Percentiles rank a stretch among this genome's conserved stretches.
phyloP scores from a whole-genome alignment of 2,329 filamentous ascomycete species.

The Didymella arachidicola region DNA sequence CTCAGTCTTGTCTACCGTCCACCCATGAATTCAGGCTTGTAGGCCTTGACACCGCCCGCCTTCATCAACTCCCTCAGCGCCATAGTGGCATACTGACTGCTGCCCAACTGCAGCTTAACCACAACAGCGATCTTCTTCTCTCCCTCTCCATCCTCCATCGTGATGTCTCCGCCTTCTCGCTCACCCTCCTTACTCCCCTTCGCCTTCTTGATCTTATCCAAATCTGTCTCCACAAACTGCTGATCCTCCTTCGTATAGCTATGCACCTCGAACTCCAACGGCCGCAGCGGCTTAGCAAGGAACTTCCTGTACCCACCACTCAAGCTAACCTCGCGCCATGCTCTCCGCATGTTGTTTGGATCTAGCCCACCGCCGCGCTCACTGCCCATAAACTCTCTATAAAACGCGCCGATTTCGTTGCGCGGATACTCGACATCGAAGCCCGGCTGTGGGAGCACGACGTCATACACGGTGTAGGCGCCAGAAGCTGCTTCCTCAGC shows the following conservation, averaged over 20 bases:
- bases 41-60: conserved; percentile 66
- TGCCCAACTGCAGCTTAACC: conserved; percentile 77
- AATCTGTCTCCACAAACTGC: conserved; percentile 88
- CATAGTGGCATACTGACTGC: conserved; percentile 86
- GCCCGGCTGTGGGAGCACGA: conserved; percentile 91
- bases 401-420: conserved; percentile 85
- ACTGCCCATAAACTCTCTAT: conserved; percentile 83
- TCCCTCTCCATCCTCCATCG: conserved; percentile 35
- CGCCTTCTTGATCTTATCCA: conserved; percentile 69
- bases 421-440: conserved; percentile 86
- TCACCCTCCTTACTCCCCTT: conserved; percentile 61
- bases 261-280: conserved; percentile 72
- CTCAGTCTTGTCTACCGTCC: conserved; percentile 42
- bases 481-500: conserved; percentile 80
- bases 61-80: conserved; percentile 81
- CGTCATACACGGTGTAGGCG: conserved; percentile 80
- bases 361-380: conserved; percentile 79
- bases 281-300: conserved; percentile 72
- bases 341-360: conserved; percentile 84
- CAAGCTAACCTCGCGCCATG: conserved; percentile 86
- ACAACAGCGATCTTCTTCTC: conserved; percentile 69
- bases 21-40: conserved; percentile 68
- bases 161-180: conserved; percentile 34
- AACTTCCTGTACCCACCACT: conserved; percentile 89
- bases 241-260: conserved; percentile 74